phyloP scores from a whole-genome alignment of 2,329 filamentous ascomycete genomes.

The Diaporthe helianthi region DNA sequence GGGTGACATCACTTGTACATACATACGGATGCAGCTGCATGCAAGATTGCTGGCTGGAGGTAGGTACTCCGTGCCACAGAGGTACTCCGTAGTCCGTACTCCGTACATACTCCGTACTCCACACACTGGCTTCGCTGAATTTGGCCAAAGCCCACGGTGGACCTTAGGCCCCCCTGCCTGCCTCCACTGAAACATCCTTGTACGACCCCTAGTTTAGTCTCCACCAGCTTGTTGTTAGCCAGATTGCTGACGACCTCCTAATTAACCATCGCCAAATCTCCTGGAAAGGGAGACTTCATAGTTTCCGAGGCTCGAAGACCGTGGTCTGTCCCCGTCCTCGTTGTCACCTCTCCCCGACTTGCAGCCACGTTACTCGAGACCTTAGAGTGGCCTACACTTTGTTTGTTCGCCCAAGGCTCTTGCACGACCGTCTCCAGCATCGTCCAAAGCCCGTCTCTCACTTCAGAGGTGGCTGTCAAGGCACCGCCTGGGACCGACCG shows the following conservation, averaged over 20 bases:
- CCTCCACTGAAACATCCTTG: conserved; percentile 28
- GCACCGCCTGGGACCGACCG: background rate
- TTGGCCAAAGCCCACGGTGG: background rate
- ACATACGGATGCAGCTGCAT: no score
- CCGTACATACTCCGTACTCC: no score
- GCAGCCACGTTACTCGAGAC: background rate
- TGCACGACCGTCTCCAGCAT: background rate
- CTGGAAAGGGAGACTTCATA: conserved; percentile 33
- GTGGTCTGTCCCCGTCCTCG: background rate
- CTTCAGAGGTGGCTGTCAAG: background rate
- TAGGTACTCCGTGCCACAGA: background rate
- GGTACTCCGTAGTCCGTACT: no score
- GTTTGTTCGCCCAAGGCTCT: background rate
- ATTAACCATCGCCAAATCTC: conserved; percentile 32
- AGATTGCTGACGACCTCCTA: conserved; percentile 35
- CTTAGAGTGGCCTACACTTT: background rate
- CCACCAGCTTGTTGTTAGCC: conserved; percentile 34
- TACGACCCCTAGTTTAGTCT: conserved; percentile 29
- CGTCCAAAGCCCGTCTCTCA: background rate
- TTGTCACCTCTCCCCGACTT: background rate
- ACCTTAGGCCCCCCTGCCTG: conserved; percentile 21
- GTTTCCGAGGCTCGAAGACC: background rate
- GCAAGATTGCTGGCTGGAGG: background rate
- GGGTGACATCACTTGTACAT: conserved; percentile 15
- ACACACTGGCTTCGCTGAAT: background rate